These are phyloP conservation scores for Pichia sp. DNA, from an alignment of 1,139 yeast species.

Conservation along the genomic window DNA sequence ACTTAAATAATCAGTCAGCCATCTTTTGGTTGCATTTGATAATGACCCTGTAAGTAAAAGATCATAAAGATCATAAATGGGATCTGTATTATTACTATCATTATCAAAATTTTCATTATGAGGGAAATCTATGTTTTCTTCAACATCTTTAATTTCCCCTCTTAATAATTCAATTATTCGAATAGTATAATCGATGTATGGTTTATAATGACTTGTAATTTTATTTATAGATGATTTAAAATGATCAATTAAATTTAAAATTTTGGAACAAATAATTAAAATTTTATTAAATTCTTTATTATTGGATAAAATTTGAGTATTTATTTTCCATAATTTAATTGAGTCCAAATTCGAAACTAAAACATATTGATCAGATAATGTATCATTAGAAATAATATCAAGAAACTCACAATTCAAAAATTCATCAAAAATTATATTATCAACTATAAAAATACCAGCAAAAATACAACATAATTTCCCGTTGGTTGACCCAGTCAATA, in stretches of 20 bases:
- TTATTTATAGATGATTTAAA: constrained; percentile 36
- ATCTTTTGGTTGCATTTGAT: constrained; percentile 39
- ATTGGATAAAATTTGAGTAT: constrained; percentile 22
- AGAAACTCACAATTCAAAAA: constrained; percentile 1
- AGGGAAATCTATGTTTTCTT: neutral
- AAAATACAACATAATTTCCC: constrained; percentile 26
- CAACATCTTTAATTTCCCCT: constrained; percentile 25
- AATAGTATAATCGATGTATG: constrained; percentile 37
- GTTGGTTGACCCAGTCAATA: constrained; percentile 28
- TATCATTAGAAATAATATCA: neutral
- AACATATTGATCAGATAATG: constrained; percentile 19
- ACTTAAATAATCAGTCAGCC: constrained; percentile 51
- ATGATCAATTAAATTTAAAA: constrained; percentile 31
- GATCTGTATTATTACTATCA: constrained; percentile 18
- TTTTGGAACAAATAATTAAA: constrained; percentile 23
- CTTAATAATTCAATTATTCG: constrained; percentile 32
- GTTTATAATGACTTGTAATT: constrained; percentile 36
- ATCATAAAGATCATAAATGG: constrained; percentile 39
- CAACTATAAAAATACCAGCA: constrained; percentile 33
- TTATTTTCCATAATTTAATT: constrained; percentile 15
- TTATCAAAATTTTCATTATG: constrained; percentile 1
- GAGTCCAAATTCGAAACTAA: constrained; percentile 12
- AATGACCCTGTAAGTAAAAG: constrained; percentile 54
- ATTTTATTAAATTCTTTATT: constrained; percentile 17
- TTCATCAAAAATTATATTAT: constrained; percentile 14